phyloP scores from a whole-genome alignment of 1,284 basidiomycete species.

The Cerioporus squamosus region DNA sequence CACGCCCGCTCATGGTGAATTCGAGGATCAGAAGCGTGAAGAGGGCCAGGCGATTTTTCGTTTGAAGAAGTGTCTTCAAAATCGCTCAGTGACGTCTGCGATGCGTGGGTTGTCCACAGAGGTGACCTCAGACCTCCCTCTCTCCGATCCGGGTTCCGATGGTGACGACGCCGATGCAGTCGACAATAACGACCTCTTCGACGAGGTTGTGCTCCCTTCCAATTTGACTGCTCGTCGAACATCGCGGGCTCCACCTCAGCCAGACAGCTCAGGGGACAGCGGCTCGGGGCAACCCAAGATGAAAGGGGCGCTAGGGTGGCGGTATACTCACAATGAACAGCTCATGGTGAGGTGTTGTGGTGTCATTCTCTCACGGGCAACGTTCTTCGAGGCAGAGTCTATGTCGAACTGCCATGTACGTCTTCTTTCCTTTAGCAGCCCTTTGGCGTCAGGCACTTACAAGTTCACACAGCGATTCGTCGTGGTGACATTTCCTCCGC shows the following conservation, averaged over 20 bases:
- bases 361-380: not conserved
- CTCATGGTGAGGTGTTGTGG: constrained; percentile 1
- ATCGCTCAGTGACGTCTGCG: no score
- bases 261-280: constrained; percentile 15
- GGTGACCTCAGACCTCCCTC: no score
- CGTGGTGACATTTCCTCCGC: not conserved
- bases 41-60: no score
- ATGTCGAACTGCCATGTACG: not conserved
- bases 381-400: not conserved
- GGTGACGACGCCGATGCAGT: no score
- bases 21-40: no score
- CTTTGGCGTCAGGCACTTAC: not conserved
- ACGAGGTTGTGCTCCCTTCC: no score
- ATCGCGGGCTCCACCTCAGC: constrained; percentile 2
- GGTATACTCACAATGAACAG: constrained; percentile 10
- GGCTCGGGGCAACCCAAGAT: no score
- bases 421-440: not conserved
- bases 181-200: no score
- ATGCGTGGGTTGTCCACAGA: no score
- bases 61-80: constrained; percentile 17
- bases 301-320: no score
- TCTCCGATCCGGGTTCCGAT: no score
- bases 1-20: not conserved
- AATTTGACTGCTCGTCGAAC: no score
- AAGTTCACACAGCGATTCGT: not conserved